Evolutionary conservation across 1,139 yeast genomes (phyloP), one percentile per base, ranked within the genome.

Genomic region (Entelexis paramagnoliae): DNA sequence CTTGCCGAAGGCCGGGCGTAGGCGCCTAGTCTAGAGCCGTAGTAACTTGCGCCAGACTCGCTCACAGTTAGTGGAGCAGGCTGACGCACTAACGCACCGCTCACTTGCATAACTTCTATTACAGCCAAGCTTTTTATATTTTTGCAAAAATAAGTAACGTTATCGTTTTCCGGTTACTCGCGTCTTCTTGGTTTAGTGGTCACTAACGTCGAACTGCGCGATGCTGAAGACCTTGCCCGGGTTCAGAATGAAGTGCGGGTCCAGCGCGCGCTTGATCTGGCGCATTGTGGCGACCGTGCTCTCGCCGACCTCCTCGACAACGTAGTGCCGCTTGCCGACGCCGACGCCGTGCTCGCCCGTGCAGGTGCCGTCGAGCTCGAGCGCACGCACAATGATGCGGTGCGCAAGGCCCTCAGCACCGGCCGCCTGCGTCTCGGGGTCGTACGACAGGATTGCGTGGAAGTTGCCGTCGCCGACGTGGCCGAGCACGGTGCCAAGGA

Each of bases 321-420:
- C n/a, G 68, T 58, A 72, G 83, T 44, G 75, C 59, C 89, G 73
- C 66, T 86, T 86, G 51, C 95, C 95, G 51, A 80, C 75, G 0
- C 95, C 95, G 32, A 86, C 79, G 42, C 95, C 95, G 64, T 86
- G 95, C 63, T 86, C 95, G 48, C 95, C 95, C 0, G 95, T 85
- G 62, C 91, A 84, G 0, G 95, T 86, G 9, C 95, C 95, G 35
- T 84, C 93, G 17, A 76, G 73, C 7, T 67, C 75, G 28, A 82
- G 66, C 0, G 93, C 70, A 56, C 76, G 70, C 13, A 83, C 86
- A 83, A n/a, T n/a, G n/a, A 84, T 81, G 53, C 77, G 74, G 49
- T 77, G 77, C 3, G 83, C 93, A 14, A 82, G 68, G 8, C 67
- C 66, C 50, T 75, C 73, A 28, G 80, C 83, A 43, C 64, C 66